Base-by-base conservation (phyloP, 768 basidiomycete genomes). In the Terana coerulea region DNA sequence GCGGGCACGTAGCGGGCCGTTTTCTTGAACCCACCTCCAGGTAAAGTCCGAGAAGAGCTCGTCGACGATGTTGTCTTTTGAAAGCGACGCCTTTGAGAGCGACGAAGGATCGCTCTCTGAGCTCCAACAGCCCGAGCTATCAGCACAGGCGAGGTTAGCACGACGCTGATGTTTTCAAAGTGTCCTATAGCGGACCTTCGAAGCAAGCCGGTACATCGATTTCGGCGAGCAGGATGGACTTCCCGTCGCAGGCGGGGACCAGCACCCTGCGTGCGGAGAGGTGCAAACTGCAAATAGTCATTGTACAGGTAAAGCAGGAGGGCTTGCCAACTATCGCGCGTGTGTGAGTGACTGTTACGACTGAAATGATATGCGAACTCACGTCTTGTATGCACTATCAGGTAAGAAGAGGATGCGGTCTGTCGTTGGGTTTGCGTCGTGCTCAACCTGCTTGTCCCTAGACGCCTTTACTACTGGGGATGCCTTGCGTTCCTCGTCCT, bases 31-130 rank as follows among this genome's bases (percentile, higher is more conserved):
- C 12, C 12, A 53, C 55, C 55, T 49, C 55, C 51, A 57, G 12
- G 55, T 53, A 26, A 57, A 53, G 30, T 57, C 52, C 9, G 51
- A 53, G 52, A 57, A 57, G 24, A 57, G 47, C 52, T 57, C 55
- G 17, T 42, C 37, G 19, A 57, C 51, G 47, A 57, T 46, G 35
- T 57, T 57, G 17, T 57, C 55, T 21, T 40, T 39, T 15, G 55
- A 47, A 6, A 57, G 52, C 11, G 34, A n/a, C 21, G 5, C 24
- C 11, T 28, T 50, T 24, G 15, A 57, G 49, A 14, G 42, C 51
- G 8, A 12, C 17, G 30, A 40, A 39, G 14, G 49, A 47, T 19
- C 35, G 35, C 5, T 39, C n/a, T 25, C 46, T 48, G 26, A 57
- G 29, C 14, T 57, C 22, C 40, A 28, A 24, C 11, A 57, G 55